phyloP scores from a whole-genome alignment of 805 yeast species.

The Barnettozyma populi region DNA sequence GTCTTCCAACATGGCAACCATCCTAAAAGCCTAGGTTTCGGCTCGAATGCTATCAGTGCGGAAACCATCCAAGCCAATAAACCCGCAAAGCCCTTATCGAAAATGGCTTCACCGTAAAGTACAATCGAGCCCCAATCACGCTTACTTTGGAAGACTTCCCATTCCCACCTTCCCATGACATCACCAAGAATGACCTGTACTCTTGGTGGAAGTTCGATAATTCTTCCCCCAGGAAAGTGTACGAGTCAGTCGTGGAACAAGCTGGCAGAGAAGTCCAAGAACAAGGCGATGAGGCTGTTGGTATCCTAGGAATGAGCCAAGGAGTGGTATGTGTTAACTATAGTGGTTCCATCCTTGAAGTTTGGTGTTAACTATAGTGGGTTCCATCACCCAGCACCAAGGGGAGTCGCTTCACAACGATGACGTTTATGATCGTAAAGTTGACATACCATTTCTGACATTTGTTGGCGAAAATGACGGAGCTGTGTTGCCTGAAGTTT shows the following conservation, averaged over 20 bases:
- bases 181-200: background rate
- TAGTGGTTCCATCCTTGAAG: constrained; percentile 7
- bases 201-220: background rate
- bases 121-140: background rate
- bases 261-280: background rate
- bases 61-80: background rate
- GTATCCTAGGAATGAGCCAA: constrained; percentile 11
- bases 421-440: constrained; percentile 4
- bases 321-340: constrained; percentile 1
- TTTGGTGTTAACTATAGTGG: constrained; percentile 9
- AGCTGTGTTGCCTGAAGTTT: constrained; percentile 7
- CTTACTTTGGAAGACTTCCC: background rate
- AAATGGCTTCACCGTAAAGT: background rate
- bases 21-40: constrained; percentile 3
- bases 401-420: background rate
- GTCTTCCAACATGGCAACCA: background rate
- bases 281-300: constrained; percentile 4
- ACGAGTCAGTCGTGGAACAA: background rate
- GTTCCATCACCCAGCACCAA: constrained; percentile 6
- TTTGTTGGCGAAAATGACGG: constrained; percentile 11
- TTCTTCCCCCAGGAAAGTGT: background rate
- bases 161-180: background rate
- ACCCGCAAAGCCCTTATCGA: background rate
- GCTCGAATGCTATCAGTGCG: background rate
- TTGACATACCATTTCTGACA: constrained; percentile 11